Conservation (phyloP, 768 basidiomycete genomes). For the Rubroboletus satanas region DNA sequence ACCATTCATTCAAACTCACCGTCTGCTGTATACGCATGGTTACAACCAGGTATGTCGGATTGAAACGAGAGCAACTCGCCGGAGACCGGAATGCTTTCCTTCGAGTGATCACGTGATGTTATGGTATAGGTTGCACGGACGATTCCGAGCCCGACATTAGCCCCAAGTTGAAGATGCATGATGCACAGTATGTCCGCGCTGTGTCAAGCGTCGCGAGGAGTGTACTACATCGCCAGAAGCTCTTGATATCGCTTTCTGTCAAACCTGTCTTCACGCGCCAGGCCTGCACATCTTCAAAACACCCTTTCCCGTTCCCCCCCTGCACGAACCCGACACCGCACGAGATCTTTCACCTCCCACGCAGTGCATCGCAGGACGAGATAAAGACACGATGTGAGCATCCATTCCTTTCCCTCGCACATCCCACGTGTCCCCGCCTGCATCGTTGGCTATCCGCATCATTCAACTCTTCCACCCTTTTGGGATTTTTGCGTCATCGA, state of each 20-base stretch:
- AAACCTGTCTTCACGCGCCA: neutral
- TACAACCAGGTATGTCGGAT: no score
- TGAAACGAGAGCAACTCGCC: neutral
- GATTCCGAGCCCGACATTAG: neutral
- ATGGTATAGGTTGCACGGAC: neutral
- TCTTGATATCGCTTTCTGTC: neutral
- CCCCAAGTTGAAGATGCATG: neutral
- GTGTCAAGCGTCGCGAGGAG: neutral
- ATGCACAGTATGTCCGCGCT: neutral
- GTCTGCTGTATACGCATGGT: no score
- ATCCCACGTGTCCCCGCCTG: neutral
- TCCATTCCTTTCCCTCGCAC: neutral
- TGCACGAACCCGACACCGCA: constrained; percentile 56
- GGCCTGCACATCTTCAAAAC: constrained; percentile 13
- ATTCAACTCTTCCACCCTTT: neutral
- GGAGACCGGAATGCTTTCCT: neutral
- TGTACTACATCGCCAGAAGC: neutral
- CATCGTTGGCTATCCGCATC: neutral
- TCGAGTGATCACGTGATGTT: neutral
- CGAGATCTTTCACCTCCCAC: constrained; percentile 68
- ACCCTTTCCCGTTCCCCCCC: constrained; percentile 47
- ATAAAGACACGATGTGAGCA: constrained; percentile 66
- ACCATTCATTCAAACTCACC: no score
- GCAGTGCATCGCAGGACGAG: constrained; percentile 50
- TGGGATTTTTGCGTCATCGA: neutral